Base-by-base conservation (phyloP, 2,329 filamentous ascomycete genomes). In the Fusarium sororula region DNA sequence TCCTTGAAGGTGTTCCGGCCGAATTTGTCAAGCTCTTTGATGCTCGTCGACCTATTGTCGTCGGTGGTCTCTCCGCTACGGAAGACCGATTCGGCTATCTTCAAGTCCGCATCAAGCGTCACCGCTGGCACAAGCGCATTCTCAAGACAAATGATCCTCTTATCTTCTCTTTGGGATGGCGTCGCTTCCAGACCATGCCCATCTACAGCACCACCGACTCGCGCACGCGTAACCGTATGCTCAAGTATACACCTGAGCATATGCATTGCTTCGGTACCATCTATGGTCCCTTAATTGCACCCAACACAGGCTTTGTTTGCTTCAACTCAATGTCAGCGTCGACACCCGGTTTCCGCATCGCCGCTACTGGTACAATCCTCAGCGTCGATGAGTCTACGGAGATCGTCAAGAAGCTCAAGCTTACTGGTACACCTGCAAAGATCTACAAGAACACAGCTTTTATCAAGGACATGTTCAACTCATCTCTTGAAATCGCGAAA, bases 401-500 rank as follows among this genome's bases (percentile, higher is more conserved):
- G 82, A 98, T 99, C 75, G 96, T 99, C 83, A 99, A 99, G 89
- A 99, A 99, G 87, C 91, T 99, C 80, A 99, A 99, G 84, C 90
- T 99, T 55, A 98, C 95, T 1, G 96, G 96, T 68, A 88, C 90
- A 54, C 95, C 96, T 3, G 97, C 96, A 89, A 98, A 98, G 85
- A 97, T 98, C 83, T 98, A 97, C 90, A 98, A 98, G 84, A 99
- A 99, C 86, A 99, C 96, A 0, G 95, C 96, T 44, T 99, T 99
- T 82, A 95, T 99, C 85, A 97, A 96, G 83, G 94, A 97, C 84
- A 99, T 99, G 96, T 99, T 99, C 88, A 95, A 90, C 80, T 92
- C 93, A 2, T 89, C 94, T 0, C 91, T 99, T 47, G 96, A 99
- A 82, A 96, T 99, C 74, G 96, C 96, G 79, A 99, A 98, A 81